Percentiles rank a stretch among this genome's conserved stretches.
Conservation (phyloP, 108 stramenopile genomes). For the Heterococcus sp. region DNA sequence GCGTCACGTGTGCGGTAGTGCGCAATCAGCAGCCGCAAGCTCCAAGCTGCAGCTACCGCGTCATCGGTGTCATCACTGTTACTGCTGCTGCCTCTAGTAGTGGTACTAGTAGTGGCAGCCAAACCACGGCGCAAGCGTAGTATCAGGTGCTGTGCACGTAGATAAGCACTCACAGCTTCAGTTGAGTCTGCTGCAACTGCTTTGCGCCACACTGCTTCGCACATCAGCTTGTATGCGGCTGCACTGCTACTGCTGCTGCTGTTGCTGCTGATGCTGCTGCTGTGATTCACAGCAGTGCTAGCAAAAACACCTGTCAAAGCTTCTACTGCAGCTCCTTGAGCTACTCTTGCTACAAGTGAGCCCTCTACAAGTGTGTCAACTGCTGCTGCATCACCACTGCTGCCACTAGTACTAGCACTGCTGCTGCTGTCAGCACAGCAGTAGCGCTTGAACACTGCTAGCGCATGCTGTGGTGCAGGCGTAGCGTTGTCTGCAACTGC, state of each 20-base stretch:
- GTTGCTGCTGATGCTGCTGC: background rate
- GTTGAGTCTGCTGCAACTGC: no score
- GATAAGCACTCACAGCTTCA: no score
- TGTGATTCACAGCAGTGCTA: background rate
- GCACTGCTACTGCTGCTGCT: background rate
- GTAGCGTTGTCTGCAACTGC: background rate
- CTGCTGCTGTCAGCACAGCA: background rate
- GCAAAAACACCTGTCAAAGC: background rate
- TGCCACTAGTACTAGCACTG: background rate
- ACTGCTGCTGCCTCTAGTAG: constrained; percentile 7
- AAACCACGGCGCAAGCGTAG: no score
- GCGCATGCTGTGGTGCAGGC: background rate
- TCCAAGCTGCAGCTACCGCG: background rate
- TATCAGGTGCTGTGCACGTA: no score
- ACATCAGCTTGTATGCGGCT: no score
- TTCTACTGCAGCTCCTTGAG: background rate
- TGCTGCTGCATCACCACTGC: background rate
- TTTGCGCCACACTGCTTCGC: no score
- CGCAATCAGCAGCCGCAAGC: background rate
- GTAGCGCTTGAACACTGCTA: background rate
- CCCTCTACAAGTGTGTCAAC: background rate
- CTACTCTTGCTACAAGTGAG: background rate
- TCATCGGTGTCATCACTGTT: background rate
- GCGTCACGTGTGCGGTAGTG: background rate
- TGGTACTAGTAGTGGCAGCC: constrained; percentile 1